Base-by-base conservation (phyloP, 371 early-diverging fungal genomes). In the Rhizopus sp. region DNA sequence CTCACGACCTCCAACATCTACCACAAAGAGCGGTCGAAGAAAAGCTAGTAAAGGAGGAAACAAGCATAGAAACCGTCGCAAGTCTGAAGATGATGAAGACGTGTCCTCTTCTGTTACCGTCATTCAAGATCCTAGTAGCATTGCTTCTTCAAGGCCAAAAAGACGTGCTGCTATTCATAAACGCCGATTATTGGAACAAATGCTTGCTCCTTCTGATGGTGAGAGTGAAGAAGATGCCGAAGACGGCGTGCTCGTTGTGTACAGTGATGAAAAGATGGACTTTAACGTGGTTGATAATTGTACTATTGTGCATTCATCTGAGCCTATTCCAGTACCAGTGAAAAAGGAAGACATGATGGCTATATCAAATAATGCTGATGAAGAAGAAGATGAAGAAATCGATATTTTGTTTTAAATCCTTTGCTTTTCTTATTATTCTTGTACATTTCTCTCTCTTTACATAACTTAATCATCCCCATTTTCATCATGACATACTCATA, bases 121-220 rank as follows among this genome's bases (percentile, higher is more conserved):
- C 0, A 30, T 55, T 8, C 68, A 67, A 38, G 72, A 69, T 42
- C 64, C 66, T 23, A 56, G 70, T 35, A 64, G 71, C 29, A 72
- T 69, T 47, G 77, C 77, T 16, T 63, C 60, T 5, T 60, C 75
- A 16, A 55, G 70, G 45, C 77, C 77, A 3, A 80, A 80, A 30
- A 62, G 77, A 59, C 55, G 72, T 33, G 72, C 75, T 15, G 75
- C 77, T 35, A 59, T 77, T 30, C 77, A 75, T 37, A 80, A 80
- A 59, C 69, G 75, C 13, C 66, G 77, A 16, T 46, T 76, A 51
- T 40, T 77, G 13, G 80, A 80, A 55, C 70, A 77, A 41, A 65
- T 71, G 66, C 69, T 78, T 38, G 68, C 63, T 17, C 66, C 73
- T 30, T 72, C 73, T 1, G 80, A 80, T 53, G 53, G 57, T 37